A percentile compares a stretch with the other conserved stretches of the same genome.
These are phyloP conservation scores for Ploettnerulaceae sp. DNA, from an alignment of 2,329 filamentous ascomycete species.

Conservation along the genomic window DNA sequence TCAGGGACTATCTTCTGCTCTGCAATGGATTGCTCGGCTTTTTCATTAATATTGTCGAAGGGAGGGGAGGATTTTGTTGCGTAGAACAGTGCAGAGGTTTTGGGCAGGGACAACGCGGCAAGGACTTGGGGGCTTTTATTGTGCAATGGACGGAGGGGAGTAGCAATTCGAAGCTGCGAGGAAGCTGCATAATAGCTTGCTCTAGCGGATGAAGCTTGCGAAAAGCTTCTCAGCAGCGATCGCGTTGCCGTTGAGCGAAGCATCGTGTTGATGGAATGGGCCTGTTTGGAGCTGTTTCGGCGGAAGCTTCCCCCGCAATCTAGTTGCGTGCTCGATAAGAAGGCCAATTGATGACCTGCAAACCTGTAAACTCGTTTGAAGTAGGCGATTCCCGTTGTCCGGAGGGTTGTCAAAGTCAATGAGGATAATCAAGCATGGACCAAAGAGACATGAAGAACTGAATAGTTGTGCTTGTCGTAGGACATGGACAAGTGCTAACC, in stretches of 20 bases:
- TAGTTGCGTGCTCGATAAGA: constrained; percentile 8
- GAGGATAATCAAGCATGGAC: constrained; percentile 4
- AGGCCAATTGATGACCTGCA: constrained; percentile 14
- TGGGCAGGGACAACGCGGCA: constrained; percentile 31
- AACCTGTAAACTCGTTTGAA: constrained; percentile 8
- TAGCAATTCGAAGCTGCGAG: constrained; percentile 18
- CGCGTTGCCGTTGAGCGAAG: constrained; percentile 30
- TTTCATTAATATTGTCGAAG: constrained; percentile 44
- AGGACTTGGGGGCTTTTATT: constrained; percentile 26
- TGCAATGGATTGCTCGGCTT: constrained; percentile 51
- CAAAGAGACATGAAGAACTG: neutral
- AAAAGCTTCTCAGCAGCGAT: constrained; percentile 29
- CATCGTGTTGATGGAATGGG: constrained; percentile 22
- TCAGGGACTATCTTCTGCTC: constrained; percentile 52
- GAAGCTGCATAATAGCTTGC: constrained; percentile 29
- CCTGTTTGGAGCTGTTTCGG: constrained; percentile 13
- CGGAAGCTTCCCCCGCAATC: constrained; percentile 26
- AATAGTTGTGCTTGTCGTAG: neutral
- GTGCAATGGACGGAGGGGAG: constrained; percentile 21
- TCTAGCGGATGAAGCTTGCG: constrained; percentile 23
- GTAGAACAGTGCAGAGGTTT: constrained; percentile 45
- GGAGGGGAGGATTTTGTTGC: constrained; percentile 32
- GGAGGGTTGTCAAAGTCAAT: neutral
- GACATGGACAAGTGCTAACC: no score
- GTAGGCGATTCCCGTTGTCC: constrained; percentile 3